Conservation (phyloP, 208 protist genomes). For the Tritrichomonas foetus region DNA sequence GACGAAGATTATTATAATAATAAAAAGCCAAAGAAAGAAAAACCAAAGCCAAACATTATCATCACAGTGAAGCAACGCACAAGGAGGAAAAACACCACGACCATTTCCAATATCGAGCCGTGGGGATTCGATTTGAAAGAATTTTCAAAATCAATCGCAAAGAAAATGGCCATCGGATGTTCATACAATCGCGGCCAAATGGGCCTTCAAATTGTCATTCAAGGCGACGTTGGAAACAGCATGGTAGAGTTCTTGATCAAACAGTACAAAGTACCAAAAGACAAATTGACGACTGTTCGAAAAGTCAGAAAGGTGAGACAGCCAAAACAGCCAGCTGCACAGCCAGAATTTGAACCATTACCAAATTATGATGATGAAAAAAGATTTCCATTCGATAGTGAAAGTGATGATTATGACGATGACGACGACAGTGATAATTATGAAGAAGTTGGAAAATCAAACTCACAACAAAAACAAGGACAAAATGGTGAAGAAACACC, state of each 20-base stretch:
- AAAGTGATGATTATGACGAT: too few species aligned
- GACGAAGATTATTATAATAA: neutral
- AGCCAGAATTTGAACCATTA: neutral
- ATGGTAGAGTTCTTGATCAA: neutral
- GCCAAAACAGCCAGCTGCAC: slow-evolving; percentile 3
- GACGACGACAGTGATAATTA: too few species aligned
- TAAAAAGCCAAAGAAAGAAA: neutral
- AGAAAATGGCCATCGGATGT: neutral
- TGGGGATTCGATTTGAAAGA: slow-evolving; percentile 14
- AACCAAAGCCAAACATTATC: neutral
- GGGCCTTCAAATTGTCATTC: neutral
- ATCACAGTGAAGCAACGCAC: neutral
- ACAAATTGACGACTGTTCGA: neutral
- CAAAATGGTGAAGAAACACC: too few species aligned
- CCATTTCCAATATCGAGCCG: neutral
- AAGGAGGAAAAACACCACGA: neutral
- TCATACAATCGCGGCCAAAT: neutral
- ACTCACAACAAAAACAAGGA: too few species aligned
- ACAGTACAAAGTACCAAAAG: neutral
- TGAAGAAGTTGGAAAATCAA: too few species aligned
- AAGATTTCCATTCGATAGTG: neutral
- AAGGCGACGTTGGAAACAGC: neutral
- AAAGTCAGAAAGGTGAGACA: neutral
- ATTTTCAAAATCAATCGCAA: neutral
- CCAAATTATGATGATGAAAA: neutral